Conservation (phyloP, 2,329 filamentous ascomycete genomes). For the Fusarium scirpi region DNA sequence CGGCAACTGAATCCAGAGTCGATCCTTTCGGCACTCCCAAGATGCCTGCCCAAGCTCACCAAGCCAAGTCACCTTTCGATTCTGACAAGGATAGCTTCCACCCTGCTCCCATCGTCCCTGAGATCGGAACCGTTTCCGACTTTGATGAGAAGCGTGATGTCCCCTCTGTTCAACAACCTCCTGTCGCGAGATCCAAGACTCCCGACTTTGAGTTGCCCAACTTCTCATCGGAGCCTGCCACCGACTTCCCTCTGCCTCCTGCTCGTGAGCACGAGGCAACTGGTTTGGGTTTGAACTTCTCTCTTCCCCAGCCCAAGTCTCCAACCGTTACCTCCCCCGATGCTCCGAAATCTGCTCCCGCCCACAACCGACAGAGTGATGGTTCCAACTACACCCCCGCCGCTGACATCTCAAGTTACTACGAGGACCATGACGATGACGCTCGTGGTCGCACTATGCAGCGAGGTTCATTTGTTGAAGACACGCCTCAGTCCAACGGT, state of each 20-base stretch:
- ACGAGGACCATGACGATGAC: slow-evolving; percentile 50
- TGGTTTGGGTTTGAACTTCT: slow-evolving; percentile 53
- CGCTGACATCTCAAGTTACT: slow-evolving; percentile 51
- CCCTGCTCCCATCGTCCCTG: slow-evolving; percentile 53
- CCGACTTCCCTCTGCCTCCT: slow-evolving; percentile 45
- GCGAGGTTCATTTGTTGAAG: slow-evolving; percentile 43
- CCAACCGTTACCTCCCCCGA: slow-evolving; percentile 37
- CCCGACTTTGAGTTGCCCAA: slow-evolving; percentile 44
- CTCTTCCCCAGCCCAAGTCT: slow-evolving; percentile 50
- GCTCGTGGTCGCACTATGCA: slow-evolving; percentile 54
- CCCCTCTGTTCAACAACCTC: slow-evolving; percentile 47
- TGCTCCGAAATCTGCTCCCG: slow-evolving; percentile 38
- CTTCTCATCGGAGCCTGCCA: slow-evolving; percentile 33
- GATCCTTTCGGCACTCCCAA: slow-evolving; percentile 55
- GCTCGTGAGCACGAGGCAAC: slow-evolving; percentile 45
- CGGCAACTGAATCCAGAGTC: slow-evolving; percentile 49
- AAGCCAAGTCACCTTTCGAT: slow-evolving; percentile 37
- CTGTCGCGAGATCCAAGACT: slow-evolving; percentile 48
- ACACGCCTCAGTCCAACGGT: slow-evolving; percentile 48
- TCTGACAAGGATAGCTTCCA: slow-evolving; percentile 47
- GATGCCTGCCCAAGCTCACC: slow-evolving; percentile 48
- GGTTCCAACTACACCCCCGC: slow-evolving; percentile 44
- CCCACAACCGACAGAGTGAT: slow-evolving; percentile 34
- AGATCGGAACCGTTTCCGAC: slow-evolving; percentile 53
- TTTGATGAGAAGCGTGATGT: slow-evolving; percentile 49